Conservation (phyloP, 805 yeast species). For the Debaryomyces hansenii region DNA sequence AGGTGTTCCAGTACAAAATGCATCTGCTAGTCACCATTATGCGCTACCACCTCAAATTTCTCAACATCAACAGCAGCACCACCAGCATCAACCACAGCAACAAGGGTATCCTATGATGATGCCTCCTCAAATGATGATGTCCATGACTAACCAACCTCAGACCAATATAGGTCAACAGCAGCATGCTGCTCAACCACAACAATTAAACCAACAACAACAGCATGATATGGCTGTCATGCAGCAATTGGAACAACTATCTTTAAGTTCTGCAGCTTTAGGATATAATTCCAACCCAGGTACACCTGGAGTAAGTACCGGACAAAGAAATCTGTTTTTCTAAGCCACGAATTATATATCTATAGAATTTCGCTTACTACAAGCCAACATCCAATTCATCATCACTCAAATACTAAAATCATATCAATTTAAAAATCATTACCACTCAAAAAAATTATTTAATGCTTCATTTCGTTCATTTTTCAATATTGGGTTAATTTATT, state of each 20-base stretch:
- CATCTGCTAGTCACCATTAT: background rate
- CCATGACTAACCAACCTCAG: constrained; percentile 1
- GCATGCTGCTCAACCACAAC: constrained; percentile 5
- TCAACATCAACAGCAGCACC: constrained; percentile 3
- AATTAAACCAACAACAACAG: constrained; percentile 14
- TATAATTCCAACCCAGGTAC: constrained; percentile 46
- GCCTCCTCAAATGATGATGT: constrained; percentile 4
- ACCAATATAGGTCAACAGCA: constrained; percentile 2
- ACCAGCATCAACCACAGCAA: constrained; percentile 4
- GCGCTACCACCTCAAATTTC: background rate
- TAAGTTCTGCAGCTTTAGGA: constrained; percentile 48
- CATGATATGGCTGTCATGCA: constrained; percentile 41
- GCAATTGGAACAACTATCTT: constrained; percentile 46
- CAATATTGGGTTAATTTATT: background rate
- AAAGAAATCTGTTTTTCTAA: constrained; percentile 24
- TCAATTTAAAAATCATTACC: background rate
- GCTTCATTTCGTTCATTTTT: background rate
- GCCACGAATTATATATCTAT: background rate
- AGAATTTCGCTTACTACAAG: background rate
- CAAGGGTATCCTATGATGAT: constrained; percentile 5
- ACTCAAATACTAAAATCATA: background rate
- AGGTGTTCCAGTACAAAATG: background rate
- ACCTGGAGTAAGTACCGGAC: constrained; percentile 24
- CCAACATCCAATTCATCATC: no score
- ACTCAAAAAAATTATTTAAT: no score